Base-by-base conservation (phyloP, 805 yeast species). In the Candida pseudoglaebosa region DNA sequence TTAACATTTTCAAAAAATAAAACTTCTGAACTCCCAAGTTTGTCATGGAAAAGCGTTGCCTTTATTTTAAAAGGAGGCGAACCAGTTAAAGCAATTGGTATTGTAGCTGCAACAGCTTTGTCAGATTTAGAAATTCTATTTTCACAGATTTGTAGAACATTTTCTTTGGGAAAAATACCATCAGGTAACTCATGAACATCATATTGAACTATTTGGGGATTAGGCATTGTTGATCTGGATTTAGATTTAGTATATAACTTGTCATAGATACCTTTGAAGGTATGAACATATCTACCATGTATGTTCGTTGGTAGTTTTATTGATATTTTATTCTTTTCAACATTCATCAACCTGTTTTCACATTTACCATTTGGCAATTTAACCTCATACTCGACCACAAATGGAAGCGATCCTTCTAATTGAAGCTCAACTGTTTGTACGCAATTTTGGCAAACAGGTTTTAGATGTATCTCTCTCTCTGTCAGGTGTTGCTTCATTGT, bases 361-460 rank as follows among this genome's bases (percentile, higher is more conserved):
- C 54, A 36, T 22, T 54, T 59, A 1, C 87, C 87, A 49, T 62
- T 67, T 5, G 93, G 90, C 28, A 70, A 61, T 19, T 62, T 62
- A 12, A 84, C 59, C n/a, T 77, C 74, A 55, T 88, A 87, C 28
- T 76, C 78, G 18, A 89, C 62, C n/a, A 74, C 59, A 46, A 87
- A 87, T 17, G 91, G 90, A 1, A 80, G 69, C 4, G 74, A 59
- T 1, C 88, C 91, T 28, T 61, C 61, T 24, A 84, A 56, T 2
- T 69, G 54, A 24, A 84, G 39, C 5, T 46, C 48, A 7, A 64
- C 49, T 14, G 49, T 47, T 24, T 58, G 53, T 2, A 40, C 37
- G 22, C 63, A 56, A 20, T 52, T 48, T 36, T 62, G 66, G 39
- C 74, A 68, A 3, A 62, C 51, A 5, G 70, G 48, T 1, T 43